A percentile compares a stretch with the other conserved stretches of the same genome.
Evolutionary conservation across 495 filamentous ascomycete species (phyloP).

Genomic region (Astrothelium subdiscretum): DNA sequence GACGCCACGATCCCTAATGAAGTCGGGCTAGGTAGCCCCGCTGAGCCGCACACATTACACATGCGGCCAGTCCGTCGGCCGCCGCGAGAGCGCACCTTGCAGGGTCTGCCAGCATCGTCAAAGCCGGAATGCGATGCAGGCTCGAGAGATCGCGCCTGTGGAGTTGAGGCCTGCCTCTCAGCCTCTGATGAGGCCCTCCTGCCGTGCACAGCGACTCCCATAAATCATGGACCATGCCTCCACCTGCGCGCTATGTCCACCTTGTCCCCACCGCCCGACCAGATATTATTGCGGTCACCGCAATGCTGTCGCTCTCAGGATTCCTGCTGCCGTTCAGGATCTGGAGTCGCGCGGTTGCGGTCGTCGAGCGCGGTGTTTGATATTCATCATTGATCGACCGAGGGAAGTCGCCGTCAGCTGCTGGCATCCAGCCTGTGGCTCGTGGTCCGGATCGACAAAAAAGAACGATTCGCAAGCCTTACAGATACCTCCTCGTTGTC

Average conservation of each 20-base stretch:
- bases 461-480: neutral
- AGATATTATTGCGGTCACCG: neutral
- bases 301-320: neutral
- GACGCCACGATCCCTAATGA: neutral
- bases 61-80: neutral
- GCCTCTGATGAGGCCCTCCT: neutral
- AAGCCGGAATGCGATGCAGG: neutral
- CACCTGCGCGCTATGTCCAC: conserved; percentile 1
- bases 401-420: neutral
- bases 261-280: neutral
- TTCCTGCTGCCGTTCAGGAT: neutral
- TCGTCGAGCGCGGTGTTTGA: neutral
- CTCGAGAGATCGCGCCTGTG: neutral
- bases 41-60: neutral
- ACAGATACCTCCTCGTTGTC: neutral
- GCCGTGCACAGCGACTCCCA: neutral
- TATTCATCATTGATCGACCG: neutral
- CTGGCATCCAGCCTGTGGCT: neutral
- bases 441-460: neutral
- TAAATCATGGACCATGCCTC: conserved; percentile 1
- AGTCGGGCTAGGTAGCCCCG: neutral
- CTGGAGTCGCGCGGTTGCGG: neutral
- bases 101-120: neutral
- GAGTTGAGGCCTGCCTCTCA: conserved; percentile 2
- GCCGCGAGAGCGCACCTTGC: neutral